Conservation (phyloP, 495 filamentous ascomycete genomes). For the Penicillium cataractarum region DNA sequence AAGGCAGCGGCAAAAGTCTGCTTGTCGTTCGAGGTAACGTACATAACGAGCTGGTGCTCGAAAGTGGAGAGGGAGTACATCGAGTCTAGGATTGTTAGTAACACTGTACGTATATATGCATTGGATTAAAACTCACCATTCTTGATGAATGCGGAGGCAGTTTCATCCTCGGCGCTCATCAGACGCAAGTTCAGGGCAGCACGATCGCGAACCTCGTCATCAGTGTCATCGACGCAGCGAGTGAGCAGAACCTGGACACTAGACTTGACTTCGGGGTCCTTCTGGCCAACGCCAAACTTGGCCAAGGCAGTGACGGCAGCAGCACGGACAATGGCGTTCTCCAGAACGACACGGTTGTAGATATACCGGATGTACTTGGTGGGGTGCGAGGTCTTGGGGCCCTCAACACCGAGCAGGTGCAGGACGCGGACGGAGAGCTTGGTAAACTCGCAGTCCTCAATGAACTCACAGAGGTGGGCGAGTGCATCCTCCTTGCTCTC, state of each 20-base stretch:
- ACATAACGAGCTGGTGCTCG: constrained; percentile 97
- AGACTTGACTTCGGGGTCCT: constrained; percentile 93
- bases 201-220: constrained; percentile 96
- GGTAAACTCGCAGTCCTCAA: constrained; percentile 99
- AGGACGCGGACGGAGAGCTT: constrained; percentile 95
- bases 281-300: constrained; percentile 96
- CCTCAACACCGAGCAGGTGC: constrained; percentile 90
- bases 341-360: constrained; percentile 96
- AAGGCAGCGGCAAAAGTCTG: constrained; percentile 84
- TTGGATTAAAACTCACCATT: constrained; percentile 65
- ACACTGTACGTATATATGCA: neutral
- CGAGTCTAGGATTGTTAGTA: constrained; percentile 39
- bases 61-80: constrained; percentile 96
- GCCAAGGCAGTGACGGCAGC: constrained; percentile 94
- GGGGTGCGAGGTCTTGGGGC: constrained; percentile 91
- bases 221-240: constrained; percentile 92
- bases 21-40: constrained; percentile 88
- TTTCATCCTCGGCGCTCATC: constrained; percentile 83
- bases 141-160: constrained; percentile 83
- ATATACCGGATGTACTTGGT: constrained; percentile 99
- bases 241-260: constrained; percentile 92
- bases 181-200: constrained; percentile 90
- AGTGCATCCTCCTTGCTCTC: constrained; percentile 97
- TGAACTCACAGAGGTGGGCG: constrained; percentile 97
- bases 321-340: constrained; percentile 94